Evolutionary conservation across 495 filamentous ascomycete species (phyloP).

Genomic region (Tuber indicum): DNA sequence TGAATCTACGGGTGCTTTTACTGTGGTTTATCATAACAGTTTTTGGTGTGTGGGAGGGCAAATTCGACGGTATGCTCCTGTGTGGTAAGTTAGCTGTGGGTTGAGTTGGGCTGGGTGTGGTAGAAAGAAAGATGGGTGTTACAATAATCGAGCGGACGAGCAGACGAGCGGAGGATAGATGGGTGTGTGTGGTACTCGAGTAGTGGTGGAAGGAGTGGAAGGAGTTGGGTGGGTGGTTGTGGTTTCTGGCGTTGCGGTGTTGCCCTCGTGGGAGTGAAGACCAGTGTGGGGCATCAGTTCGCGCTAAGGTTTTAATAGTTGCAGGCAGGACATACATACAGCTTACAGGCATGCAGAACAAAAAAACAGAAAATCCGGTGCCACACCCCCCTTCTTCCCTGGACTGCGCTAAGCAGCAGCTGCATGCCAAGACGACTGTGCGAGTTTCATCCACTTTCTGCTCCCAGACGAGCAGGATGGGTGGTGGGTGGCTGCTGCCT

Average conservation of each 20-base stretch:
- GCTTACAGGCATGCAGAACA: slow-evolving; percentile 36
- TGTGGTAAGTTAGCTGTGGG: background rate
- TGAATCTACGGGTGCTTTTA: background rate
- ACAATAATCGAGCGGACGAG: background rate
- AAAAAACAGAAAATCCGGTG: slow-evolving; percentile 37
- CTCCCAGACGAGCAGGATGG: slow-evolving; percentile 37
- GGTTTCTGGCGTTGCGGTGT: slow-evolving; percentile 33
- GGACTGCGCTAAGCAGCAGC: slow-evolving; percentile 36
- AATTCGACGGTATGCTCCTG: background rate
- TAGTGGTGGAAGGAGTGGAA: background rate
- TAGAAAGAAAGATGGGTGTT: background rate
- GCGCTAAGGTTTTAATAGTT: slow-evolving; percentile 36
- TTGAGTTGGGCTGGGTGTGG: background rate
- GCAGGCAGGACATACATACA: slow-evolving; percentile 40
- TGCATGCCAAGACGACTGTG: slow-evolving; percentile 38
- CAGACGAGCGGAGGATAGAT: background rate
- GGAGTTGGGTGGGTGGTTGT: slow-evolving; percentile 7
- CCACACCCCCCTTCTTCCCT: slow-evolving; percentile 39
- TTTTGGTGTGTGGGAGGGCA: background rate
- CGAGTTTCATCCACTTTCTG: slow-evolving; percentile 28
- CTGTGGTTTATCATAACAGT: background rate
- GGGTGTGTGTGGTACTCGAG: background rate
- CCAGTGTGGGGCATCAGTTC: slow-evolving; percentile 39
- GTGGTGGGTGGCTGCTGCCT: slow-evolving; percentile 39
- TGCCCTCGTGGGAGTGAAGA: slow-evolving; percentile 37